phyloP scores from a whole-genome alignment of 75 land plant genomes.

The Ceratopteris richardii region DNA sequence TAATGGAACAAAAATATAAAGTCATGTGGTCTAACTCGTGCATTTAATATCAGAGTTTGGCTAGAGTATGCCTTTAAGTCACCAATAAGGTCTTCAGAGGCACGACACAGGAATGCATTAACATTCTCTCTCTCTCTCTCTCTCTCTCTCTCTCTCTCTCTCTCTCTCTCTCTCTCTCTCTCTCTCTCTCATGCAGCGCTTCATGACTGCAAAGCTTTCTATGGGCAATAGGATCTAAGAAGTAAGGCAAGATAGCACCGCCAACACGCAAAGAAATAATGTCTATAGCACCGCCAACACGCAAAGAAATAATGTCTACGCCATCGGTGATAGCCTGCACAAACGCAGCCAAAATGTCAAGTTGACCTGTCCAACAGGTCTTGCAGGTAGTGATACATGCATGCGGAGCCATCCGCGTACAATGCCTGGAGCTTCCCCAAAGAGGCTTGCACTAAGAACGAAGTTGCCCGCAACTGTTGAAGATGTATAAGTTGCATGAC shows the following conservation, averaged over 20 bases:
- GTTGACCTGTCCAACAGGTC: slow-evolving; percentile 29
- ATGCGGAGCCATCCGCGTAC: slow-evolving; percentile 31
- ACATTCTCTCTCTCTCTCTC: too few species aligned
- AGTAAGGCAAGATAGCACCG: slow-evolving; percentile 26
- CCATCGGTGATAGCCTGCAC: slow-evolving; percentile 33
- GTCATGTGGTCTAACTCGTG: too few species aligned
- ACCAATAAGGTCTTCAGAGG: too few species aligned
- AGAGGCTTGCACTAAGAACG: slow-evolving; percentile 22
- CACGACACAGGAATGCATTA: too few species aligned
- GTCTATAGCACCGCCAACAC: slow-evolving; percentile 31
- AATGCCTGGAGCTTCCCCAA: slow-evolving; percentile 27
- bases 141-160: too few species aligned
- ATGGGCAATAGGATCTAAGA: slow-evolving; percentile 28
- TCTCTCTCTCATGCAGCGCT: too few species aligned
- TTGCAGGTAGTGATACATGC: slow-evolving; percentile 31
- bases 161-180: too few species aligned
- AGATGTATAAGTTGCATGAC: slow-evolving; percentile 33
- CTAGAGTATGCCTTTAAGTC: too few species aligned
- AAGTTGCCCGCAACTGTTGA: slow-evolving; percentile 28
- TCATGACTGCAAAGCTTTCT: slow-evolving; percentile 32
- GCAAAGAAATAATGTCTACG: slow-evolving; percentile 31
- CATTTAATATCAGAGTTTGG: too few species aligned
- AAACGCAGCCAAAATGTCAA: slow-evolving; percentile 36
- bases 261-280: slow-evolving; percentile 31
- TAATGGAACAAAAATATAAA: too few species aligned